Conservation (phyloP, 1,284 basidiomycete species). For the Coniophora puteana region DNA sequence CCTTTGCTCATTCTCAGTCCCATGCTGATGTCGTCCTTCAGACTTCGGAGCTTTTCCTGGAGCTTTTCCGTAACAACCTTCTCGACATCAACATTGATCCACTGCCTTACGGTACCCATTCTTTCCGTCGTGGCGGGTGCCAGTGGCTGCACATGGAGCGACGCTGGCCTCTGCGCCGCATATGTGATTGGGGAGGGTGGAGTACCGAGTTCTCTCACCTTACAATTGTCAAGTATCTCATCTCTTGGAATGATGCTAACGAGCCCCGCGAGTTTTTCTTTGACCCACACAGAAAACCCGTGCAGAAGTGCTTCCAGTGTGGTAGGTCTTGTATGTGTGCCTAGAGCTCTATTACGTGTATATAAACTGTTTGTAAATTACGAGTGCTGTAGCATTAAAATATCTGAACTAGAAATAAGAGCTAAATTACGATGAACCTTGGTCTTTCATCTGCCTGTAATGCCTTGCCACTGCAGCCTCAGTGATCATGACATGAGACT, state of each 20-base stretch:
- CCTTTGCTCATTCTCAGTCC: not conserved
- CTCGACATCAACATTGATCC: slow-evolving; percentile 28
- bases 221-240: slow-evolving; percentile 33
- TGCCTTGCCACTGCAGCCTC: slow-evolving; percentile 11
- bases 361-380: not conserved
- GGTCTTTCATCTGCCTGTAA: slow-evolving; percentile 7
- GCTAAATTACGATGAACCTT: not conserved
- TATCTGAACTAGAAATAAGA: not conserved
- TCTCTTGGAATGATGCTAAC: slow-evolving; percentile 30
- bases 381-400: not conserved
- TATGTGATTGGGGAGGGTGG: slow-evolving; percentile 38
- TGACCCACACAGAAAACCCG: slow-evolving; percentile 20
- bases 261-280: slow-evolving; percentile 28
- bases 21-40: slow-evolving; percentile 3
- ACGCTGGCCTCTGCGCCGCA: slow-evolving; percentile 19
- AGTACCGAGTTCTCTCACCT: slow-evolving; percentile 27
- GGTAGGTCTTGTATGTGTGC: slow-evolving; percentile 29
- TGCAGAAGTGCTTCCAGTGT: slow-evolving; percentile 24
- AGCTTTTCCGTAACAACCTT: slow-evolving; percentile 30
- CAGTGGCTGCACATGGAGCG: slow-evolving; percentile 19
- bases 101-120: slow-evolving; percentile 20
- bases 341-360: slow-evolving; percentile 6
- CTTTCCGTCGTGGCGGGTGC: slow-evolving; percentile 20
- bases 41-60: slow-evolving; percentile 27
- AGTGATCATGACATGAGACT: slow-evolving; percentile 7